Evolutionary conservation across 148 eudicot species (phyloP), one percentile per base, ranked within the genome.

Genomic region (Persicaria tinctoria): DNA sequence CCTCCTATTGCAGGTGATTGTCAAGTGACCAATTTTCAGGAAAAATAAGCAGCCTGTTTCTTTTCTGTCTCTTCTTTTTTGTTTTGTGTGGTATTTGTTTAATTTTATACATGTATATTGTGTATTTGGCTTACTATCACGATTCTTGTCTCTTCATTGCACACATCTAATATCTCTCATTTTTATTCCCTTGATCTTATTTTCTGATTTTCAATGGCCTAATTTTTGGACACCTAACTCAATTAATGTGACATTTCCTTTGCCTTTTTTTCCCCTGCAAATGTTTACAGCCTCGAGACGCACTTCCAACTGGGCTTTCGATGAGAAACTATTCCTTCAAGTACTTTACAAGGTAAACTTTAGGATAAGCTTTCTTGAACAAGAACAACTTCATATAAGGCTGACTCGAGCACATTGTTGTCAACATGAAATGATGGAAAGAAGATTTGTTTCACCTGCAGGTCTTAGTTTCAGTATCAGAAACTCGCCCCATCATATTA

Each of bases 291-390:
- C 82, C 68, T 53, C 81, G 71, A 62, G 85, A 81, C 91, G 90
- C 64, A 46, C 78, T 46, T 74, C 74, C 78, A 82, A 75, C 73
- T 92, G 91, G 91, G 83, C 87, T 23, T 90, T 92, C 20, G 97
- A 90, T 78, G 93, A 92, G 80, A 92, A 87, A 64, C 76, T 83
- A 50, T 84, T 92, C 74, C 81, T 92, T n/a, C 91, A 92, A 83
- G 87, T 96, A 64, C 88, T 92, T 51, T 86, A 87, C 92, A 92
- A 89, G 96, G 96, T 90, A 82, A 46, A 12, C 4, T 8, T 23
- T n/a, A 23, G 38, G 8, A 47, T 50, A 2, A n/a, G 56, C 8
- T n/a, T 18, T n/a, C 18, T 23, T 23, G 27, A 23, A 23, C 27
- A 23, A 23, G 27, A 23, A 23, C 27, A 23, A 23, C 27, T 23